Conservation (phyloP, 2,329 filamentous ascomycete genomes). For the Alternaria gaisen region DNA sequence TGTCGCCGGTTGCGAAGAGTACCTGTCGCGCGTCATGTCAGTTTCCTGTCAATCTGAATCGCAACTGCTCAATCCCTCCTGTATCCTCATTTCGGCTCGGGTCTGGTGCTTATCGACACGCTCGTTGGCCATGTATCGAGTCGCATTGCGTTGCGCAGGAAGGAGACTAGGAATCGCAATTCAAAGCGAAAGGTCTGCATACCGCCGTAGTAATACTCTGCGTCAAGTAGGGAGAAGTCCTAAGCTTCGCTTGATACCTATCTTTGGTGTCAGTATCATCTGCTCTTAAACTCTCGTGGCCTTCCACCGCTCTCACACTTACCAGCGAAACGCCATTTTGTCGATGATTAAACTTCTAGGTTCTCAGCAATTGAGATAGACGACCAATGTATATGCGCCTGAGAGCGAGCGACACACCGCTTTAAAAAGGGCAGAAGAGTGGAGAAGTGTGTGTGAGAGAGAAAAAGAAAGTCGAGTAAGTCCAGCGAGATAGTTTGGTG, state of each 20-base stretch:
- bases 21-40: constrained; percentile 58
- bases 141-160: not conserved
- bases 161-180: not conserved
- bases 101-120: not conserved
- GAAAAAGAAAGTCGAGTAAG: constrained; percentile 13
- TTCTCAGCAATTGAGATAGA: not conserved
- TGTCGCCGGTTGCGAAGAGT: constrained; percentile 91
- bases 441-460: constrained; percentile 10
- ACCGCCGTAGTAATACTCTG: constrained; percentile 88
- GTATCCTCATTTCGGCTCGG: not conserved
- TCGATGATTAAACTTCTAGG: not conserved
- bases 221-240: constrained; percentile 83
- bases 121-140: not conserved
- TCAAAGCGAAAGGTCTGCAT: constrained; percentile 10
- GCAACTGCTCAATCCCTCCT: not conserved
- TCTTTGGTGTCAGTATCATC: constrained; percentile 9
- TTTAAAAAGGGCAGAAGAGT: constrained; percentile 4
- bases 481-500: constrained; percentile 14
- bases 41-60: not conserved
- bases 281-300: not conserved
- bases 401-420: constrained; percentile 4
- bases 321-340: constrained; percentile 24
- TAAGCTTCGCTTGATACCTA: constrained; percentile 87
- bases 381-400: not conserved
- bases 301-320: constrained; percentile 1